Percentiles rank a stretch among this genome's conserved stretches.
phyloP scores from a whole-genome alignment of 176 grass and related monocot genomes.

The Eleusine coracana region DNA sequence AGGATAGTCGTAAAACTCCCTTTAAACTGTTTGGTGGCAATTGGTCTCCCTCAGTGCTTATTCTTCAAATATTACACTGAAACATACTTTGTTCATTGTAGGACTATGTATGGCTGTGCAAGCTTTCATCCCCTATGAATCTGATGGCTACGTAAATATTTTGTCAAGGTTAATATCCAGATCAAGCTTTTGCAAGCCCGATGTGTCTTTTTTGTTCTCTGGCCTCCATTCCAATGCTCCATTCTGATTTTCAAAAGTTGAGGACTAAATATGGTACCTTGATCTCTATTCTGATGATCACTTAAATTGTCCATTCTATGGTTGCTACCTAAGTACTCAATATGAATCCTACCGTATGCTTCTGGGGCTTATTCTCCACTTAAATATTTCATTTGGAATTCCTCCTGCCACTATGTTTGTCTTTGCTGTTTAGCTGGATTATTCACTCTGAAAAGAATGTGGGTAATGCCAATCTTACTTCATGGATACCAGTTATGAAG shows the following conservation, averaged over 20 bases:
- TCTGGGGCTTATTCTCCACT: background rate
- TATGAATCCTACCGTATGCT: background rate
- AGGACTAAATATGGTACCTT: conserved; percentile 18
- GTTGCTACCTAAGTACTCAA: background rate
- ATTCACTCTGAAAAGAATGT: conserved; percentile 2
- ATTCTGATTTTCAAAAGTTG: background rate
- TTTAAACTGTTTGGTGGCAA: background rate
- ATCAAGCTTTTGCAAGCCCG: conserved; percentile 21
- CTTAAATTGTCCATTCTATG: background rate
- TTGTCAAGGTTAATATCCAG: conserved; percentile 67
- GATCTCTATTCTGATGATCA: background rate
- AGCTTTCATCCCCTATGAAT: conserved; percentile 70
- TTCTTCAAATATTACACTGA: conserved; percentile 18
- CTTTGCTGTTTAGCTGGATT: conserved; percentile 10
- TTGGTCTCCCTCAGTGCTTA: conserved; percentile 1
- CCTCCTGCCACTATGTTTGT: background rate
- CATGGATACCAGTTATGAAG: conserved; percentile 77
- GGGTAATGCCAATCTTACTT: conserved; percentile 9
- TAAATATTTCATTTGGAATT: background rate
- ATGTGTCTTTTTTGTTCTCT: conserved; percentile 19
- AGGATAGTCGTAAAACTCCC: background rate
- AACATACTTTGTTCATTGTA: conserved; percentile 48
- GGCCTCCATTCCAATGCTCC: background rate
- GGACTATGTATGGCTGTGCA: conserved; percentile 96
- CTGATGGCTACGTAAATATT: conserved; percentile 69